These are phyloP conservation scores for Alternaria sp. DNA, from an alignment of 2,329 filamentous ascomycete species.

Conservation along the genomic window DNA sequence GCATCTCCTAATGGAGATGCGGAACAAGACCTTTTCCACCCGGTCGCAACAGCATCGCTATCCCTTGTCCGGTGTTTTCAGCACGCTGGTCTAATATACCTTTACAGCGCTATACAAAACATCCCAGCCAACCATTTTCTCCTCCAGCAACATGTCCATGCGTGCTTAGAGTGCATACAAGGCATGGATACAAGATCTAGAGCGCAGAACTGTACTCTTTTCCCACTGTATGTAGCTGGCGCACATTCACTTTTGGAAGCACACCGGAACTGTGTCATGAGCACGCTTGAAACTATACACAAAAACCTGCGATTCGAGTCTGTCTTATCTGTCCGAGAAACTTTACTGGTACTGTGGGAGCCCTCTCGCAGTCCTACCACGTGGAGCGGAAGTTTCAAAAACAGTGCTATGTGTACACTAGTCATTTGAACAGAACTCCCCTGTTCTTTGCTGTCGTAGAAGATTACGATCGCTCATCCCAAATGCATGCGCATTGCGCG, in stretches of 20 bases:
- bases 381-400: constrained; percentile 14
- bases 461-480: background rate
- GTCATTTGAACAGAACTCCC: constrained; percentile 5
- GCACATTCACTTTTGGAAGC: constrained; percentile 15
- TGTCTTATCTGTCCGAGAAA: constrained; percentile 15
- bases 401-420: constrained; percentile 8
- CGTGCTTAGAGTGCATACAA: constrained; percentile 23
- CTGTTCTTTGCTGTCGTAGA: background rate
- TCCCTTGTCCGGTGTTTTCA: constrained; percentile 23
- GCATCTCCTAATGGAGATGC: background rate
- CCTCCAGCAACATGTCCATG: constrained; percentile 25
- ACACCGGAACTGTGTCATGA: constrained; percentile 10
- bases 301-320: constrained; percentile 24
- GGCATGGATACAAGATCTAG: constrained; percentile 19
- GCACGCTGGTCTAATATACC: constrained; percentile 25
- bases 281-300: constrained; percentile 19
- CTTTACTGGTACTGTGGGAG: constrained; percentile 14
- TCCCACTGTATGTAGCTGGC: constrained; percentile 27
- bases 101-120: constrained; percentile 24
- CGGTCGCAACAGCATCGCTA: constrained; percentile 4
- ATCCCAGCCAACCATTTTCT: constrained; percentile 18
- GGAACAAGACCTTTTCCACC: background rate
- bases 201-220: constrained; percentile 24
- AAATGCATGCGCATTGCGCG: background rate
- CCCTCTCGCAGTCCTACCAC: constrained; percentile 11